These are phyloP conservation scores for Aureobasidium sp. DNA, from an alignment of 2,329 filamentous ascomycete species.

Conservation along the genomic window DNA sequence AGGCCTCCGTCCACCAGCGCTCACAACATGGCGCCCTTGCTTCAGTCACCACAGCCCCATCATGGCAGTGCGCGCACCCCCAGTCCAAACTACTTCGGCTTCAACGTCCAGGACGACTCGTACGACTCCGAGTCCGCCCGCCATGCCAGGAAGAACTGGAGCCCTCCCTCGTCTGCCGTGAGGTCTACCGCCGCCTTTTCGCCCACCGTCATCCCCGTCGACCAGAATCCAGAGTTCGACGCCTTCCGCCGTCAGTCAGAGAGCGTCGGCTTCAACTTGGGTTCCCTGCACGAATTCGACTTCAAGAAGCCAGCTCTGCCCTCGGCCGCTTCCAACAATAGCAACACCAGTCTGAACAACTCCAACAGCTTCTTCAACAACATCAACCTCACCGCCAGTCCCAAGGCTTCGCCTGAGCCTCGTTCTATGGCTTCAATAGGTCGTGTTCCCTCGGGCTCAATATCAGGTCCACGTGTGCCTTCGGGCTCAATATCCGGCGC, in stretches of 20 bases:
- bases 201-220: constrained; percentile 62
- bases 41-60: constrained; percentile 21
- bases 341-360: neutral
- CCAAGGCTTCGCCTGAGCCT: neutral
- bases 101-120: constrained; percentile 54
- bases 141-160: constrained; percentile 66
- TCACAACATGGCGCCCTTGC: constrained; percentile 26
- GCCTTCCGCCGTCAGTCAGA: constrained; percentile 70
- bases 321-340: constrained; percentile 19
- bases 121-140: constrained; percentile 29
- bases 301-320: constrained; percentile 24
- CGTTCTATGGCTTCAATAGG: constrained; percentile 18
- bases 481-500: neutral
- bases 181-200: constrained; percentile 62
- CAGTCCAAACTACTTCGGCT: constrained; percentile 84
- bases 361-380: constrained; percentile 6
- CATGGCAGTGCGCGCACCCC: constrained; percentile 30
- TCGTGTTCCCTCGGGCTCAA: neutral
- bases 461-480: neutral
- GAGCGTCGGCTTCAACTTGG: constrained; percentile 45
- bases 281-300: constrained; percentile 34
- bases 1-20: constrained; percentile 20
- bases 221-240: constrained; percentile 76
- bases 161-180: constrained; percentile 62
- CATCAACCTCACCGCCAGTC: neutral